These are phyloP conservation scores for Leccinum idahoense DNA, from an alignment of 1,284 basidiomycete genomes.

Conservation along the genomic window DNA sequence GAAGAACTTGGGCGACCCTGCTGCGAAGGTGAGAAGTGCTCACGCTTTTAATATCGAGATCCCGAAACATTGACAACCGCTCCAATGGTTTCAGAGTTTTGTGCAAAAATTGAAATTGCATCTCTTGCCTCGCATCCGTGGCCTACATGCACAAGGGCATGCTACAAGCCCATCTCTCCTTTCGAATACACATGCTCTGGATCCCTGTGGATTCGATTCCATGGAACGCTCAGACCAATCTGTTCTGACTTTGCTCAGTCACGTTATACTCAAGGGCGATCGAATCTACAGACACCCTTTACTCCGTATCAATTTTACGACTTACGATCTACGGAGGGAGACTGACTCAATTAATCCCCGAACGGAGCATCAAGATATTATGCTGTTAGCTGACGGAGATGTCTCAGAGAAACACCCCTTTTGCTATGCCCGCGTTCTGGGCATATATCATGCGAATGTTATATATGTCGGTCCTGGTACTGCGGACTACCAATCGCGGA, in stretches of 20 bases:
- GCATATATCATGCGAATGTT: background rate
- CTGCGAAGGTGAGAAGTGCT: background rate
- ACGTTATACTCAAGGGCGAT: background rate
- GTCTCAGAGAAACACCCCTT: background rate
- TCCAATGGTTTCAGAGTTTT: no score
- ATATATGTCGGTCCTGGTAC: background rate
- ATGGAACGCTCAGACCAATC: no score
- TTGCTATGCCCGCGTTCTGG: background rate
- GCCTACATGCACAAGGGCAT: no score
- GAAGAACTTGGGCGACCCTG: background rate
- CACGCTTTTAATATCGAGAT: no score
- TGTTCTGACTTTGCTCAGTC: background rate
- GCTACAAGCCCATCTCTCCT: no score
- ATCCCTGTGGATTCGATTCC: no score
- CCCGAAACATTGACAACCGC: no score
- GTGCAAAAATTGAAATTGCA: no score
- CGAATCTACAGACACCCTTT: background rate
- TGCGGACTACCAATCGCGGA: background rate
- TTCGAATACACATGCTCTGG: no score
- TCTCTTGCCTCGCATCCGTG: no score
- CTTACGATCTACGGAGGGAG: background rate
- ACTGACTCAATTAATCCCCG: background rate
- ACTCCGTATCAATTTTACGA: background rate
- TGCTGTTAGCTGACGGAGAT: background rate
- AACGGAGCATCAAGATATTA: background rate